phyloP scores from a whole-genome alignment of 495 filamentous ascomycete genomes.

The Daldinia childiae region DNA sequence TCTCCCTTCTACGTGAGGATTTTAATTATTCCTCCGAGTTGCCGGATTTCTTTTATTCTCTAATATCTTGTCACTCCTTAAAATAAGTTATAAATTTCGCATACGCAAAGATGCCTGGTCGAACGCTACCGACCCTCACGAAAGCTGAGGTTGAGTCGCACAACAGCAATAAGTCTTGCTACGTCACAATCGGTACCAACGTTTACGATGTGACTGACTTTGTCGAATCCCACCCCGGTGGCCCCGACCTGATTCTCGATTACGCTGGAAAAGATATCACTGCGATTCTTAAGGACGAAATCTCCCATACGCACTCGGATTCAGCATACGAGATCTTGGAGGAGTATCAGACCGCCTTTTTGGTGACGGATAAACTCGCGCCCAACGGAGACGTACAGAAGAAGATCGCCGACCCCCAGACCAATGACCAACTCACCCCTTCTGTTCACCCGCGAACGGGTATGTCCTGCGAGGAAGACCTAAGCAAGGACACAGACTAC shows the following conservation, averaged over 20 bases:
- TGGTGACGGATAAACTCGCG: conserved; percentile 61
- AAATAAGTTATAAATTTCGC: conserved; percentile 9
- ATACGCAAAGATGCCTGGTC: conserved; percentile 53
- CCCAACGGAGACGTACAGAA: conserved; percentile 39
- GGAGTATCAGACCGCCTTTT: conserved; percentile 78
- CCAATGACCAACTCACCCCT: conserved; percentile 47
- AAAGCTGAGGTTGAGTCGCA: conserved; percentile 80
- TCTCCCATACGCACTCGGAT: conserved; percentile 86
- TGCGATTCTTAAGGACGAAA: conserved; percentile 82
- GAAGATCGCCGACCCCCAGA: conserved; percentile 35
- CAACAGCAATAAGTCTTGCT: conserved; percentile 86
- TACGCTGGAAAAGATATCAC: conserved; percentile 89
- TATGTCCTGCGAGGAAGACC: conserved; percentile 84
- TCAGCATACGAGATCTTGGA: conserved; percentile 93
- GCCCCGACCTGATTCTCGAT: conserved; percentile 85
- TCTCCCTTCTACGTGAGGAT: conserved; percentile 6
- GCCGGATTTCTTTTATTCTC: conserved; percentile 7
- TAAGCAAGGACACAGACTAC: conserved; percentile 84
- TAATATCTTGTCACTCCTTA: conserved; percentile 12
- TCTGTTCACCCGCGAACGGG: conserved; percentile 77
- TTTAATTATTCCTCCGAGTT: conserved; percentile 7
- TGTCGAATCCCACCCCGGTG: conserved; percentile 87
- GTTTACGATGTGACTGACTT: conserved; percentile 97
- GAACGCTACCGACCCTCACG: conserved; percentile 80
- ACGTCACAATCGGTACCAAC: conserved; percentile 86